Evolutionary conservation across 2,329 filamentous ascomycete genomes (phyloP), one percentile per base, ranked within the genome.

Genomic region (Fusarium zealandicum): DNA sequence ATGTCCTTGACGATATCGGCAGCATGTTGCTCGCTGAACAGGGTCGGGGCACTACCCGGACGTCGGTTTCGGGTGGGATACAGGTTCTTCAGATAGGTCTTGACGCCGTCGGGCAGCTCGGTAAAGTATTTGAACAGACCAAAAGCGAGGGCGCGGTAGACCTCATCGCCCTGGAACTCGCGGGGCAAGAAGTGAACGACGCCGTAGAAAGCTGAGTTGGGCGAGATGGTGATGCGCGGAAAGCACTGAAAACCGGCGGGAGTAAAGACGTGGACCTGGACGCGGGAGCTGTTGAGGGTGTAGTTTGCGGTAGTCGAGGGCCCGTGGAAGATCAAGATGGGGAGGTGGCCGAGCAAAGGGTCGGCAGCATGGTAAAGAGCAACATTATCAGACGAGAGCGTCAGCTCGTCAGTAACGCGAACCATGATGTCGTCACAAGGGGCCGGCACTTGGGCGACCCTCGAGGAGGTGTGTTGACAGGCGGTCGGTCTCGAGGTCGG

Each of bases 91-190:
- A 96, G 82, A 56, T 86, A 82, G 66, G 80, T 81, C 78, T 92
- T 96, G 70, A 92, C 88, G 31, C 83, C 79, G 48, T 89, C 84
- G 17, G 93, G 87, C 45, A 99, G 81, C 75, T 98, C 93, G 57
- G 85, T 83, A 71, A 97, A 98, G 80, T 97, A 99, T 73, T 96
- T 97, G 79, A 89, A 89, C 64, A 99, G 81, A 51, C 91, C 92
- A 74, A 98, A 96, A 40, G 93, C 95, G 50, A 99, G 82, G 14
- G 89, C 95, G 38, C 95, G 88, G 75, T 90, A 96, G 61, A 96
- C 82, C 74, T 98, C 93, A 72, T 98, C 93, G 68, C 93, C 93
- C 78, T 98, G 95, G 74, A 93, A 92, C 72, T 97, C 93, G 70
- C 92, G 89, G 35, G 95, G 92, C 36, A 99, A 83, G 72, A 93